phyloP scores from a whole-genome alignment of 345 rosid genomes.

The Punica granatum region DNA sequence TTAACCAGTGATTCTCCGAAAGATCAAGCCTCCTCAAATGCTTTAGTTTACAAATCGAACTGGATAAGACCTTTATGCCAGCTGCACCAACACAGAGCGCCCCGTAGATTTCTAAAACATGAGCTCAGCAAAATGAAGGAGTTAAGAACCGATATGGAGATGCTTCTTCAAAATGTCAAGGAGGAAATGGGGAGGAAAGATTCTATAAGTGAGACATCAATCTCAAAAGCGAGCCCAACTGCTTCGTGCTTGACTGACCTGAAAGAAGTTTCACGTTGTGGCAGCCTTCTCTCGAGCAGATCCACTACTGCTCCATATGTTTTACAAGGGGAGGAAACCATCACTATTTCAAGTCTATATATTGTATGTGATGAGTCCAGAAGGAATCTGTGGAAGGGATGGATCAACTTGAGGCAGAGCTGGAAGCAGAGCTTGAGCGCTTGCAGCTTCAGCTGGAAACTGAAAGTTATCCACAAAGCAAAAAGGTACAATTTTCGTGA shows the following conservation, averaged over 20 bases:
- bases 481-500: not conserved
- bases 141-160: constrained; percentile 41
- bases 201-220: not conserved
- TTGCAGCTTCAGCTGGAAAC: constrained; percentile 46
- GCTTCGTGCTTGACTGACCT: constrained; percentile 14
- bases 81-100: not conserved
- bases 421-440: constrained; percentile 56
- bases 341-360: not conserved
- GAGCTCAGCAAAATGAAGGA: constrained; percentile 50
- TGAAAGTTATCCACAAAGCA: constrained; percentile 13
- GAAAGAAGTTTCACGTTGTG: not conserved
- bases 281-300: not conserved
- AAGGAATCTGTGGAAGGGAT: constrained; percentile 32
- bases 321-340: constrained; percentile 1
- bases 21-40: not conserved
- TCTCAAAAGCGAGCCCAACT: constrained; percentile 7
- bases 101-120: not conserved
- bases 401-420: constrained; percentile 67
- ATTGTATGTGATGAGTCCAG: constrained; percentile 10
- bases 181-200: constrained; percentile 22
- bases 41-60: not conserved
- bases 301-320: not conserved
- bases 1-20: too few species aligned
- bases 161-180: constrained; percentile 30
- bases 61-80: not conserved